Evolutionary conservation across 1,284 basidiomycete species (phyloP).

Genomic region (Ustilago esculenta): DNA sequence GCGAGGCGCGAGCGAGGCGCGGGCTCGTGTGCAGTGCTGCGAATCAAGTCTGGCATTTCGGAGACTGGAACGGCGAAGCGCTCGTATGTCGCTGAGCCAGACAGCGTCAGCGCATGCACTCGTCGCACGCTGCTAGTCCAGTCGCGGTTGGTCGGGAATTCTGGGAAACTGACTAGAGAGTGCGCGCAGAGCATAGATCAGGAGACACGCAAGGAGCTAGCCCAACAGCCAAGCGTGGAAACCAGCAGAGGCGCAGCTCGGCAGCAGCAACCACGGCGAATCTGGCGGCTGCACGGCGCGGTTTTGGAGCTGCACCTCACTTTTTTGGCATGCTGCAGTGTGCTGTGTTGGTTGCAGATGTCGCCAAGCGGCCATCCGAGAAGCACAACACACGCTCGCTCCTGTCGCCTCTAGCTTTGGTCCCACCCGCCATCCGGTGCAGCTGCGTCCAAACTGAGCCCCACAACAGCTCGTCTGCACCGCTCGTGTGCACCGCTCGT

Average conservation of each 20-base stretch:
- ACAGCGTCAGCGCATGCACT: no score
- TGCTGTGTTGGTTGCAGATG: no score
- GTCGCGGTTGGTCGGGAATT: no score
- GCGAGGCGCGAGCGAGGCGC: no score
- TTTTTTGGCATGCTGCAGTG: background rate
- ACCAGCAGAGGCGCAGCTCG: background rate
- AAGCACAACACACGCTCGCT: conserved; percentile 10
- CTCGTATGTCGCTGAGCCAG: no score
- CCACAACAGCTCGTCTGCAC: conserved; percentile 1
- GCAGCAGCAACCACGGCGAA: conserved; percentile 1
- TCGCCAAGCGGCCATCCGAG: conserved; percentile 17
- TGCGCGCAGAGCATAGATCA: no score
- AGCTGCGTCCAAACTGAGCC: background rate
- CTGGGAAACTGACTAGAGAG: no score
- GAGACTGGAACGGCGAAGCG: no score
- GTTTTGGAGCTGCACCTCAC: conserved; percentile 17
- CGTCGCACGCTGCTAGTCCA: no score
- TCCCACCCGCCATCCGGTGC: conserved; percentile 1
- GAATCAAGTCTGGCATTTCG: no score
- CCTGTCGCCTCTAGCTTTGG: background rate
- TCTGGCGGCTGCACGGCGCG: conserved; percentile 11
- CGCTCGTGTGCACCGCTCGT: background rate
- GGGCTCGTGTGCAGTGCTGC: no score
- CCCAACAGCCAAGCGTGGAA: background rate
- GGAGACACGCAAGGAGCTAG: no score